A percentile compares a stretch with the other conserved stretches of the same genome.
These are phyloP conservation scores for Fusarium austroafricanum DNA, from an alignment of 2,329 filamentous ascomycete species.

Conservation along the genomic window DNA sequence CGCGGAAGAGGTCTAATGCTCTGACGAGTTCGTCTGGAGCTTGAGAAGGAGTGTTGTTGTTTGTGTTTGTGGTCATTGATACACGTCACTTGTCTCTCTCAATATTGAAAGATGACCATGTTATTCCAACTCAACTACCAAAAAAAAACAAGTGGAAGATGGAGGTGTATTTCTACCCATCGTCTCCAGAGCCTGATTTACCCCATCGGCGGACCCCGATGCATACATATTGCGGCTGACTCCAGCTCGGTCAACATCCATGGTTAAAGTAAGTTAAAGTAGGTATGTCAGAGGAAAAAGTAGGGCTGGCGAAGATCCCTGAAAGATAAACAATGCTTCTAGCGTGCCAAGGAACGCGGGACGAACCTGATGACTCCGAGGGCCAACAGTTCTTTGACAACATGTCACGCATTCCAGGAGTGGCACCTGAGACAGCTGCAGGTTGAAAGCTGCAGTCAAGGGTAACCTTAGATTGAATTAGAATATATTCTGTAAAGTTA, in stretches of 20 bases:
- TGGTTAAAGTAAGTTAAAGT: slow-evolving; percentile 11
- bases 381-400: slow-evolving; percentile 1
- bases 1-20: slow-evolving; percentile 50
- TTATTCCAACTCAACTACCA: slow-evolving; percentile 2
- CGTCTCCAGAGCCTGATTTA: slow-evolving; percentile 15
- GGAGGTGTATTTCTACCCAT: slow-evolving; percentile 36
- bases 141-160: slow-evolving; percentile 2
- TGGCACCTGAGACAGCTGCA: not conserved
- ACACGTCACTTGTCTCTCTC: slow-evolving; percentile 18
- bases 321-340: slow-evolving; percentile 34
- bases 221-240: slow-evolving; percentile 40
- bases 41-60: slow-evolving; percentile 21
- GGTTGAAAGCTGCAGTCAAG: not conserved
- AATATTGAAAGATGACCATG: slow-evolving; percentile 15
- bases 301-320: slow-evolving; percentile 24
- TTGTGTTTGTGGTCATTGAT: slow-evolving; percentile 34
- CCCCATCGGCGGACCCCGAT: slow-evolving; percentile 41
- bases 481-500: not conserved
- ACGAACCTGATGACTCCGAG: slow-evolving; percentile 13
- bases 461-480: not conserved
- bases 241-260: slow-evolving; percentile 39
- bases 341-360: slow-evolving; percentile 30
- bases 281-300: not conserved
- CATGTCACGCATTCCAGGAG: slow-evolving; percentile 7
- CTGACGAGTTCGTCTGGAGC: slow-evolving; percentile 51